Conservation (phyloP, 164 flowering plant genomes). For the Dillenia turbinata region DNA sequence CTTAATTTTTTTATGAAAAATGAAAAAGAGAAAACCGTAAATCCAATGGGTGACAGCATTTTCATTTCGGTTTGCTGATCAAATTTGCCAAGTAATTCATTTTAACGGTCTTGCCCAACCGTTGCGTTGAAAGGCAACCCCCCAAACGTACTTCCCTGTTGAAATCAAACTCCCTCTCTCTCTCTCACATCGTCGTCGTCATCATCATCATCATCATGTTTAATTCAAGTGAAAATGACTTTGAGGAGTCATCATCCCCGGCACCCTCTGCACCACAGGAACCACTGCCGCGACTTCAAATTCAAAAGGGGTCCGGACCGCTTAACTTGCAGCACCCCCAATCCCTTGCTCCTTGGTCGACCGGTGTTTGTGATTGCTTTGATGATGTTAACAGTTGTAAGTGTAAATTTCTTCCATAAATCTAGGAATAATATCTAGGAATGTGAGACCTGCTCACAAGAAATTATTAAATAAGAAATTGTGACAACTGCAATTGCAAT, state of each 20-base stretch:
- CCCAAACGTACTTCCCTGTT: too few relatives aligned
- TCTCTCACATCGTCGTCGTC: neutral
- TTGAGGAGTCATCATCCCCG: slow-evolving; percentile 3
- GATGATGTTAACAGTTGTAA: slow-evolving; percentile 32
- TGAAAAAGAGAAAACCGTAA: too few relatives aligned
- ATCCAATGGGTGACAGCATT: too few relatives aligned
- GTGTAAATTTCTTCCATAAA: slow-evolving; percentile 2
- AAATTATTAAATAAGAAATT: too few relatives aligned
- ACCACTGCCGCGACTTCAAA: neutral
- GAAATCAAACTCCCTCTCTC: neutral
- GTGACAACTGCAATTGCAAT: too few relatives aligned
- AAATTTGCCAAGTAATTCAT: too few relatives aligned
- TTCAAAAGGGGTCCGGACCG: neutral
- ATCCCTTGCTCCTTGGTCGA: slow-evolving; percentile 43
- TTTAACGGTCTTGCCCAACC: too few relatives aligned
- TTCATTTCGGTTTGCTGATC: too few relatives aligned
- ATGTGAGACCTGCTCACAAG: too few relatives aligned
- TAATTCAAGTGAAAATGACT: neutral
- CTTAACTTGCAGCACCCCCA: neutral
- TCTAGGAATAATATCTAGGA: too few relatives aligned
- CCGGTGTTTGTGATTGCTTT: slow-evolving; percentile 48
- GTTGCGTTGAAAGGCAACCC: too few relatives aligned
- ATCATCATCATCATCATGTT: neutral
- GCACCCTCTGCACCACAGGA: slow-evolving; percentile 3
- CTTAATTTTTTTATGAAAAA: too few relatives aligned